phyloP scores from a whole-genome alignment of 495 filamentous ascomycete species.

The Annulohypoxylon bovei region DNA sequence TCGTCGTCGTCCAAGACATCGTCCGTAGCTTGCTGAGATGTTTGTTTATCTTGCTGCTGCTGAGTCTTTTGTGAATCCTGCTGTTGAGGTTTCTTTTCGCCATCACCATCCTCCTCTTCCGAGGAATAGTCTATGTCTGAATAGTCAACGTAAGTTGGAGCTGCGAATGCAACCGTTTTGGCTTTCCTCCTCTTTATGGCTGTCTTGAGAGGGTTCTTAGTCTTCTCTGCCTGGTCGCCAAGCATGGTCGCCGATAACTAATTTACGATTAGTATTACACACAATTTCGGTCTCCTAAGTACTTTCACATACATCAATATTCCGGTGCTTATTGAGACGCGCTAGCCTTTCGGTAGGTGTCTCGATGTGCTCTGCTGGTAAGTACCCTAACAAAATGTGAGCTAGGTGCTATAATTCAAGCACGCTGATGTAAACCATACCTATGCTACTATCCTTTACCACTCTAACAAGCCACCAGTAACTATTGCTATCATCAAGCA shows the following conservation, averaged over 20 bases:
- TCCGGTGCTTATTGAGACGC: conserved; percentile 95
- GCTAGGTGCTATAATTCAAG: conserved; percentile 5
- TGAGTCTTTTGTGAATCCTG: conserved; percentile 50
- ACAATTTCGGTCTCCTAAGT: not conserved
- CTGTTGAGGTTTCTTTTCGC: conserved; percentile 57
- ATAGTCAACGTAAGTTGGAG: conserved; percentile 89
- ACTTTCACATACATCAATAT: conserved; percentile 82
- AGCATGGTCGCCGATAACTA: conserved; percentile 95
- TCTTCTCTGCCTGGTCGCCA: conserved; percentile 86
- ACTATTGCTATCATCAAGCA: conserved; percentile 99
- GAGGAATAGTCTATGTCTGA: conserved; percentile 89
- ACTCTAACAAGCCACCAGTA: conserved; percentile 99
- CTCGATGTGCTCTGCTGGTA: conserved; percentile 98
- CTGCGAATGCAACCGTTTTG: conserved; percentile 88
- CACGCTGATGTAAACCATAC: conserved; percentile 59
- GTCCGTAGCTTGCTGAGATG: conserved; percentile 43
- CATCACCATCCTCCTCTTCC: conserved; percentile 82
- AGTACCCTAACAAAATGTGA: conserved; percentile 72
- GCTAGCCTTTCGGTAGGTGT: conserved; percentile 95
- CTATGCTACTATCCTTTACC: conserved; percentile 96
- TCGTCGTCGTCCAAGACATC: conserved; percentile 55
- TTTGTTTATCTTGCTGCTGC: conserved; percentile 46
- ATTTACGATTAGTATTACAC: conserved; percentile 21
- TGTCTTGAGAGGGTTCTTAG: conserved; percentile 88
- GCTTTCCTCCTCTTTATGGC: conserved; percentile 86